These are phyloP conservation scores for Phalaenopsis hybrid DNA, from an alignment of 116 monocot species.

Conservation along the genomic window DNA sequence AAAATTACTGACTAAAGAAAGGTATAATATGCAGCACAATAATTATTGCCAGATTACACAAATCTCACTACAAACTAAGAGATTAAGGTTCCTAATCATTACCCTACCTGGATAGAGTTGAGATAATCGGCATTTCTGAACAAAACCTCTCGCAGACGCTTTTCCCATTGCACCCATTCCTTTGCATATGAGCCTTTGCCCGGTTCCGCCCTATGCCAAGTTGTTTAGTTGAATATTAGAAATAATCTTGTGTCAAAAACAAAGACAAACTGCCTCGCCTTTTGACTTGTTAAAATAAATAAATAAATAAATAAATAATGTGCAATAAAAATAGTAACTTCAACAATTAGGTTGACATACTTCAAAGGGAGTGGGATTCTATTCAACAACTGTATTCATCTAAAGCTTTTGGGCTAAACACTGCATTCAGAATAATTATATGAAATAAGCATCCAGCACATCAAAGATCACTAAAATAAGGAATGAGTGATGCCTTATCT, in stretches of 20 bases:
- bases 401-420: not conserved
- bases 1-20: not conserved
- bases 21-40: not conserved
- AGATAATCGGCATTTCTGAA: slow-evolving; percentile 64
- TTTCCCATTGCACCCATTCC: slow-evolving; percentile 92
- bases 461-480: too few relatives aligned
- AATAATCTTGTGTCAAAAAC: not conserved
- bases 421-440: too few relatives aligned
- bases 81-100: slow-evolving; percentile 1
- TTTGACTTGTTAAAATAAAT: not conserved
- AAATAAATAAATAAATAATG: not conserved
- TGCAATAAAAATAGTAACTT: not conserved
- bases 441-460: too few relatives aligned
- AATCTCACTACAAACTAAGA: not conserved
- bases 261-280: not conserved
- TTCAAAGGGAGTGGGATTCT: not conserved
- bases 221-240: not conserved
- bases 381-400: not conserved
- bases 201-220: slow-evolving; percentile 56
- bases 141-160: slow-evolving; percentile 51
- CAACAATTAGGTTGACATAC: not conserved
- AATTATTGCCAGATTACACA: not conserved
- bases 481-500: too few relatives aligned
- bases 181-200: slow-evolving; percentile 88
- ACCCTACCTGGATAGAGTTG: slow-evolving; percentile 76